Conservation (phyloP, 1,284 basidiomycete species). For the Naganishia sp. region DNA sequence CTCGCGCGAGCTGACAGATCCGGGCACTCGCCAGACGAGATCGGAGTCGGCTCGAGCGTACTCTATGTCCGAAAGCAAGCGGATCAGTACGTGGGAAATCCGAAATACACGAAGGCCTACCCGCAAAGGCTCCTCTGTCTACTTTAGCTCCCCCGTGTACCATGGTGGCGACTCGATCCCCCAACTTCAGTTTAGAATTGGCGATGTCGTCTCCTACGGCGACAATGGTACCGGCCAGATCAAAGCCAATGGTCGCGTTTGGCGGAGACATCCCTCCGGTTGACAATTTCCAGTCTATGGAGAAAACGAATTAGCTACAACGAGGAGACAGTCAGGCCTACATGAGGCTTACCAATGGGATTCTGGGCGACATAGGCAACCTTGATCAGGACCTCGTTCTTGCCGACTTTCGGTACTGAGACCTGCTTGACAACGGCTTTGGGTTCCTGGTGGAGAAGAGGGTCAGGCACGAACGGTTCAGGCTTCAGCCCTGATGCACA, state of each 20-base stretch:
- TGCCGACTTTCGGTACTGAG: slow-evolving; percentile 42
- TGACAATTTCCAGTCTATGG: slow-evolving; percentile 47
- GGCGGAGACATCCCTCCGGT: slow-evolving; percentile 36
- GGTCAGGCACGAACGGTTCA: background rate
- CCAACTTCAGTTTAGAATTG: slow-evolving; percentile 44
- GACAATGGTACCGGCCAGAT: slow-evolving; percentile 57
- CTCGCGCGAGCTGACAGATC: slow-evolving; percentile 5
- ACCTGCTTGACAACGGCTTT: slow-evolving; percentile 39
- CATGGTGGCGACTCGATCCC: slow-evolving; percentile 57
- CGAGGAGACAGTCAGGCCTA: background rate
- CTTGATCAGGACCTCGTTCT: slow-evolving; percentile 51
- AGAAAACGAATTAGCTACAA: background rate
- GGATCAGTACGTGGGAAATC: slow-evolving; percentile 7
- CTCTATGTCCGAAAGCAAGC: slow-evolving; percentile 16
- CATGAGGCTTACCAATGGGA: slow-evolving; percentile 39
- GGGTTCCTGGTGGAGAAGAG: slow-evolving; percentile 23
- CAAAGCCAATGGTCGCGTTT: slow-evolving; percentile 54
- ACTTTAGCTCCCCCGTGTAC: slow-evolving; percentile 55
- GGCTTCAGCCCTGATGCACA: background rate
- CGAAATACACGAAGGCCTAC: background rate
- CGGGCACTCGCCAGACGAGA: slow-evolving; percentile 38
- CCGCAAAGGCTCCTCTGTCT: slow-evolving; percentile 49
- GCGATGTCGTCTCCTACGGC: slow-evolving; percentile 48
- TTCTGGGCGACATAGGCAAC: slow-evolving; percentile 48
- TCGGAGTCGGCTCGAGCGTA: slow-evolving; percentile 33